Evolutionary conservation across 768 basidiomycete species (phyloP).

Genomic region (Lanmaoa rubissima): DNA sequence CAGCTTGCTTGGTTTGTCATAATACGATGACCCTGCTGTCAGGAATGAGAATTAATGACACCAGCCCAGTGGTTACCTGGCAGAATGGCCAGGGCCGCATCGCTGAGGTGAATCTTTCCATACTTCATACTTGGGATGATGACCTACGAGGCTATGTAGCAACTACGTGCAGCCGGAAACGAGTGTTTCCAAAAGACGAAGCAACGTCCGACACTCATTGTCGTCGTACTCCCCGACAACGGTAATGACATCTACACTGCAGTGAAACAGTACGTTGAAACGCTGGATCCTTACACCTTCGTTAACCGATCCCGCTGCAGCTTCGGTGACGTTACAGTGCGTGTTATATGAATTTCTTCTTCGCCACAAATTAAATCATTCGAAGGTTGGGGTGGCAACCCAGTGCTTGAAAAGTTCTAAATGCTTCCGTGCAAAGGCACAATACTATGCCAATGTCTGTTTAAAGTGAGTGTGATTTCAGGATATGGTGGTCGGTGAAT

Average conservation of each 20-base stretch:
- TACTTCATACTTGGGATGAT: neutral
- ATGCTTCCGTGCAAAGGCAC: conserved; percentile 63
- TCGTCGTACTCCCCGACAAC: conserved; percentile 69
- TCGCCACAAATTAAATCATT: neutral
- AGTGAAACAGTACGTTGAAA: conserved; percentile 66
- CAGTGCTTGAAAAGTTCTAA: conserved; percentile 73
- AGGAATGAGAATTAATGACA: conserved; percentile 60
- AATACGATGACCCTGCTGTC: neutral
- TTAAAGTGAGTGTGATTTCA: conserved; percentile 56
- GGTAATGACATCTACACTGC: conserved; percentile 75
- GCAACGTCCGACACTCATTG: conserved; percentile 53
- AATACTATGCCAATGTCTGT: conserved; percentile 80
- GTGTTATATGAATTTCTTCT: conserved; percentile 4
- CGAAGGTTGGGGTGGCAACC: conserved; percentile 69
- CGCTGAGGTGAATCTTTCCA: conserved; percentile 35
- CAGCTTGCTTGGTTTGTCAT: neutral
- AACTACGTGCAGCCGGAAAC: conserved; percentile 51
- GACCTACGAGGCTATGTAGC: conserved; percentile 26
- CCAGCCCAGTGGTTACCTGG: conserved; percentile 47
- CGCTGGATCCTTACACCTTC: neutral
- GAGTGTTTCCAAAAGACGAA: conserved; percentile 42
- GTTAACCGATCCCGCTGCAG: conserved; percentile 35
- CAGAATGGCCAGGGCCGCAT: conserved; percentile 59
- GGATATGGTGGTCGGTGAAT: neutral
- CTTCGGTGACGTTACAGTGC: conserved; percentile 66